These are phyloP conservation scores for Yarrowia sp. DNA, from an alignment of 805 yeast species.

Conservation along the genomic window DNA sequence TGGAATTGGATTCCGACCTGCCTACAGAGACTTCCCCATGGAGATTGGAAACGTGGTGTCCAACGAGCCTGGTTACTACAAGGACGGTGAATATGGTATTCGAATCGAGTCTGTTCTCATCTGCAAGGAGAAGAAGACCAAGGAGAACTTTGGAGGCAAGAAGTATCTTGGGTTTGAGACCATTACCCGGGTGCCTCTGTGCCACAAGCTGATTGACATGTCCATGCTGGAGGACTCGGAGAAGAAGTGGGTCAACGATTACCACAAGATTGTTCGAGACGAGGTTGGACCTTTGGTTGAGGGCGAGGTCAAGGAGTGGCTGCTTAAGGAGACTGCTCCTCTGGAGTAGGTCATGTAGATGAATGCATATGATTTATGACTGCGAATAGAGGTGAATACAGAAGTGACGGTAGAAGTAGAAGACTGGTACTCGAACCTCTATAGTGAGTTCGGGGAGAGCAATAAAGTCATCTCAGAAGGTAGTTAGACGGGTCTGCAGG, in stretches of 20 bases:
- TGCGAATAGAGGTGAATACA: too few species aligned
- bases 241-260: constrained; percentile 61
- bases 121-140: constrained; percentile 45
- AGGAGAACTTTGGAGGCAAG: constrained; percentile 51
- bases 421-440: too few species aligned
- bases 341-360: constrained; percentile 22
- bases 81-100: constrained; percentile 85
- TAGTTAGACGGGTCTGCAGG: too few species aligned
- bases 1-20: constrained; percentile 60
- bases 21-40: constrained; percentile 49
- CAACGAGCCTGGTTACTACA: constrained; percentile 93
- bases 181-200: constrained; percentile 78
- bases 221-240: constrained; percentile 58
- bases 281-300: constrained; percentile 50
- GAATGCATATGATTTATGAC: neutral
- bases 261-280: constrained; percentile 57
- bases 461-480: too few species aligned
- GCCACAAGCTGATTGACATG: constrained; percentile 66
- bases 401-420: too few species aligned
- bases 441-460: too few species aligned
- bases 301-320: constrained; percentile 64
- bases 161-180: constrained; percentile 72
- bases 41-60: constrained; percentile 71
- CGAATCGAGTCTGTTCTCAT: constrained; percentile 83
- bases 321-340: constrained; percentile 59